Evolutionary conservation across 2,329 filamentous ascomycete species (phyloP), one percentile per base, ranked within the genome.

Genomic region (Alternaria hordeiaustralica): DNA sequence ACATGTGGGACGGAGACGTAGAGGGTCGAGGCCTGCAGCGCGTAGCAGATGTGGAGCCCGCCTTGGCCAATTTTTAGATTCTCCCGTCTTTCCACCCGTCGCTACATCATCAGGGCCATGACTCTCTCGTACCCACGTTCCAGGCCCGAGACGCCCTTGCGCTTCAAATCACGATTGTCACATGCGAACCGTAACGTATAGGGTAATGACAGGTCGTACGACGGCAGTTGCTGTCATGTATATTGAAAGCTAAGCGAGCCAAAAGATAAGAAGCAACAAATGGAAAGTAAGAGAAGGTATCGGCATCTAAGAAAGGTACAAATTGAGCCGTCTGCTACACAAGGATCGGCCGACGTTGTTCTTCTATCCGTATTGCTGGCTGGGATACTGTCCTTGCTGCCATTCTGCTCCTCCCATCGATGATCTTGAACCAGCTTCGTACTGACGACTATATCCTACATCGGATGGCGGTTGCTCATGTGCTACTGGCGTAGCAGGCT

Each of bases 241-340:
- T 33, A 15, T 18, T 51, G 13, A 2, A 18, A 36, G 15, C 8
- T 36, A 36, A 36, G 33, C 33, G 9, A 36, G 33, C 33, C 15
- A 0, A 9, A 10, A n/a, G 33, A 36, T n/a, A n/a, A 10, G 33
- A 36, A 36, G 33, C 33, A 4, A 15, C 2, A 36, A 15, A 36
- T 10, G 0, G 33, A 0, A 10, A 9, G 15, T n/a, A 36, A 5
- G 0, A 36, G 33, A 36, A 36, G 15, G 0, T n/a, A n/a, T 36
- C 7, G 8, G 33, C 15, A n/a, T 10, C 15, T 36, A 5, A n/a
- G 33, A 36, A 36, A n/a, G 33, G 15, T 36, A n/a, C 33, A 10
- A n/a, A 36, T 9, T 3, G 15, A 36, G 7, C 4, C 33, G 8
- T 36, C 33, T 36, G 33, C 33, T n/a, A 36, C 0, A n/a, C 2